Evolutionary conservation across 2,329 filamentous ascomycete species (phyloP), one percentile per base, ranked within the genome.

Genomic region (Elsinoe perseae): DNA sequence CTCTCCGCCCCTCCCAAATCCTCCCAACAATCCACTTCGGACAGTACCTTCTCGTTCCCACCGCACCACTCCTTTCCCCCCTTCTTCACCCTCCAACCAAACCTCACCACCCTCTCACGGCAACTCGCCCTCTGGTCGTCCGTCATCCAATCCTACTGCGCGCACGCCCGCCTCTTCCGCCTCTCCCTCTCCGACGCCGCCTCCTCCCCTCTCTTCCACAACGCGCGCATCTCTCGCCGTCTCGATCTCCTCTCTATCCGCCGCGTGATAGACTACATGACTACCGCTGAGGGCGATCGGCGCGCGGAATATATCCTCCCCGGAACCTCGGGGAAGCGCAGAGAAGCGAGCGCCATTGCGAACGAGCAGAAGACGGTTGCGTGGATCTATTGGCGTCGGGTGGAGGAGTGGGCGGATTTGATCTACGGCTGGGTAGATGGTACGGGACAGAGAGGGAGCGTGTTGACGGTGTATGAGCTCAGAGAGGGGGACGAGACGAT

Each of bases 381-480:
- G 16, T 92, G 85, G 78, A 74, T 96, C 2, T 95, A 84, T 74
- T 97, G 92, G 92, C 80, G 82, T 60, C 86, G 82, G 65, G 85
- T 87, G 0, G 89, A 95, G 67, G 92, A 97, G 74, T 98, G 93
- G 92, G 93, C 90, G 1, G 81, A 78, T 30, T 68, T 84, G 58
- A 74, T 97, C 40, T 86, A 86, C 69, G 80, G 76, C 42, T 97
- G 89, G 84, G 86, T 82, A 10, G 91, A 97, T 27, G 82, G 83
- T 60, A 95, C 90, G 59, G 93, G 83, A 3, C 91, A 96, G 77
- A 92, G 87, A 75, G 89, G 89, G 21, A 83, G 80, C 10, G 92
- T 98, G 56, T 72, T 98, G 67, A 98, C 93, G 57, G 76, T 98
- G 21, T 97, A 96, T 71, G 93, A 98, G 74, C 74, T 98, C 65